Conservation (phyloP, 2,329 filamentous ascomycete genomes). For the Colletotrichum tropicale region DNA sequence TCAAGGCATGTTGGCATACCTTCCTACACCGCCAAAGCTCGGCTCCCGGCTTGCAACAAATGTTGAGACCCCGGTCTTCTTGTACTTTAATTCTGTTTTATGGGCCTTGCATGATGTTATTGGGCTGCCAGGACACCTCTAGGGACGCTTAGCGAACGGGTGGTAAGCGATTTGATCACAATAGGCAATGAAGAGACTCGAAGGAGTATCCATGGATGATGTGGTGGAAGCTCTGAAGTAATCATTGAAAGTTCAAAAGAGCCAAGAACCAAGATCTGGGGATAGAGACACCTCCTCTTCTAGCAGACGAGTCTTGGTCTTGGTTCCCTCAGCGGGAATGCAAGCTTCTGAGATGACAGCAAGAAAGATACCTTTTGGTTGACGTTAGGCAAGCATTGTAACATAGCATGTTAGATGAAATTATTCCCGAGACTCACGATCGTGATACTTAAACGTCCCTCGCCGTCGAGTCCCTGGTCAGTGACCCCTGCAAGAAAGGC, state of each 20-base stretch:
- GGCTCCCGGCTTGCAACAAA: not conserved
- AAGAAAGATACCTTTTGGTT: fast-evolving
- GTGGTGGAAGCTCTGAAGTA: not conserved
- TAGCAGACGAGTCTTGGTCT: fast-evolving
- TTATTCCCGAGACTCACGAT: not conserved
- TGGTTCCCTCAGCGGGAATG: fast-evolving
- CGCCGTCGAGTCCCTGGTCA: not conserved
- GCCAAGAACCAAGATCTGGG: not conserved
- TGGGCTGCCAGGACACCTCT: not conserved
- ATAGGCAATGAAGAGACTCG: not conserved
- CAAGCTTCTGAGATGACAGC: not conserved
- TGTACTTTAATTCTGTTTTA: not conserved
- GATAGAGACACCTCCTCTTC: not conserved
- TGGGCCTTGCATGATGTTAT: not conserved
- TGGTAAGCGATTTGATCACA: not conserved
- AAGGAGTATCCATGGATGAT: no score
- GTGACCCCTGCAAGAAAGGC: not conserved
- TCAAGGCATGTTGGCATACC: not conserved
- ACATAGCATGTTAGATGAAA: not conserved
- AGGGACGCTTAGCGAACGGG: fast-evolving
- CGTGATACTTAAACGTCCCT: not conserved
- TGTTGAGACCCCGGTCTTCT: not conserved
- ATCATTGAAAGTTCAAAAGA: not conserved
- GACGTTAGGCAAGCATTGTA: fast-evolving
- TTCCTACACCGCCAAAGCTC: not conserved